A percentile compares a stretch with the other conserved stretches of the same genome.
Conservation (phyloP, 2,329 filamentous ascomycete genomes). For the Phoma sp. region DNA sequence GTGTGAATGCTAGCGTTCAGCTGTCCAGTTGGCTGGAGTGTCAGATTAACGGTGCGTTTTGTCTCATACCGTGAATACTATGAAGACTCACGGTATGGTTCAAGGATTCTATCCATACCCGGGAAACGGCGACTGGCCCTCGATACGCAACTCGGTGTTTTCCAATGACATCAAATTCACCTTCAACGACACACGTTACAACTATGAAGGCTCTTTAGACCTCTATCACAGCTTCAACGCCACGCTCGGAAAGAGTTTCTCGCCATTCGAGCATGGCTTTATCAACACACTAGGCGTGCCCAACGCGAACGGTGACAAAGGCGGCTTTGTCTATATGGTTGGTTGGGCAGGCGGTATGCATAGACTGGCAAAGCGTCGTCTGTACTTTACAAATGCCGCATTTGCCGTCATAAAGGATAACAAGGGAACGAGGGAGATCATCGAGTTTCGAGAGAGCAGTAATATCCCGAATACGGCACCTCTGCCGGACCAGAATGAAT, state of each 20-base stretch:
- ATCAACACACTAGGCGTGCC: constrained; percentile 37
- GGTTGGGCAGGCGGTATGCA: constrained; percentile 43
- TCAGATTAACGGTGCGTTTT: constrained; percentile 34
- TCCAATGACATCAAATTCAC: constrained; percentile 37
- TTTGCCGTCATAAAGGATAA: constrained; percentile 39
- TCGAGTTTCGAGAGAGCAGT: constrained; percentile 40
- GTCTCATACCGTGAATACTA: too few species aligned
- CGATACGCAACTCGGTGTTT: constrained; percentile 31
- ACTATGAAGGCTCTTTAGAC: constrained; percentile 35
- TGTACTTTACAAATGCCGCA: constrained; percentile 41
- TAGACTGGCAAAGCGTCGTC: constrained; percentile 22
- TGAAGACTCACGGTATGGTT: background rate
- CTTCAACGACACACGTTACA: constrained; percentile 43
- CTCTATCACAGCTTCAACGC: constrained; percentile 39
- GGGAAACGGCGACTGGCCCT: constrained; percentile 38
- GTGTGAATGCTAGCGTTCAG: constrained; percentile 37
- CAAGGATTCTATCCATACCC: constrained; percentile 43
- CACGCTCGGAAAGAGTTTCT: constrained; percentile 34
- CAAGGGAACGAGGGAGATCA: constrained; percentile 34
- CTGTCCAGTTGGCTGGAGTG: constrained; percentile 42
- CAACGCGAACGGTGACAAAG: constrained; percentile 39
- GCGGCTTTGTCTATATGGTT: constrained; percentile 42
- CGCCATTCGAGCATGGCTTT: constrained; percentile 40
- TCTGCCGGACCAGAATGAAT: constrained; percentile 30
- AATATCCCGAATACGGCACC: constrained; percentile 40